These are phyloP conservation scores for Vicia villosa DNA, from an alignment of 306 rosid species.

Conservation along the genomic window DNA sequence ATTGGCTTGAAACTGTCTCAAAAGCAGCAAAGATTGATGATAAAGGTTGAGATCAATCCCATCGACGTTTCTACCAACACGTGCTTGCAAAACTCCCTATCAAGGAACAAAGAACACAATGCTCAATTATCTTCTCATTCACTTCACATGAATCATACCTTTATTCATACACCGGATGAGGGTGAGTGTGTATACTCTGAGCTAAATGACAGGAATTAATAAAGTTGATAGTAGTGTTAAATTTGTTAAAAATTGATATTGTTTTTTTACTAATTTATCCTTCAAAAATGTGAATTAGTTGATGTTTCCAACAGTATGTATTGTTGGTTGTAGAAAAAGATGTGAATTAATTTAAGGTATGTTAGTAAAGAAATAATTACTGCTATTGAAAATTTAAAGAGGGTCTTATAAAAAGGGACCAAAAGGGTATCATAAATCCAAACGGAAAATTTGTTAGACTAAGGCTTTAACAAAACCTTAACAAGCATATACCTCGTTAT, in stretches of 20 bases:
- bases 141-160: not conserved
- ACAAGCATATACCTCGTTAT: slow-evolving; percentile 57
- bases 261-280: not conserved
- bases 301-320: not conserved
- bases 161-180: not conserved
- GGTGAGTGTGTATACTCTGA: not conserved
- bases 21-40: slow-evolving; percentile 69
- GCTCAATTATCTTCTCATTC: slow-evolving; percentile 23
- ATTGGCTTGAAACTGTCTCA: slow-evolving; percentile 72
- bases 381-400: not conserved
- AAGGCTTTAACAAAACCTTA: slow-evolving; percentile 12
- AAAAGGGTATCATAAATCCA: slow-evolving; percentile 12
- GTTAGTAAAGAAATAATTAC: not conserved
- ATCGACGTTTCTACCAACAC: slow-evolving; percentile 82
- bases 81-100: slow-evolving; percentile 78
- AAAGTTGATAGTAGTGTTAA: not conserved
- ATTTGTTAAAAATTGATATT: too few species aligned
- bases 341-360: not conserved
- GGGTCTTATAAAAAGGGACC: not conserved
- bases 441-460: not conserved
- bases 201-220: not conserved
- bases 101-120: slow-evolving; percentile 32
- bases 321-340: not conserved
- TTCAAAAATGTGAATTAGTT: too few species aligned
- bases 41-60: slow-evolving; percentile 89